A percentile compares a stretch with the other conserved stretches of the same genome.
phyloP scores from a whole-genome alignment of 2,329 filamentous ascomycete species.

The Diaporthe longicolla region DNA sequence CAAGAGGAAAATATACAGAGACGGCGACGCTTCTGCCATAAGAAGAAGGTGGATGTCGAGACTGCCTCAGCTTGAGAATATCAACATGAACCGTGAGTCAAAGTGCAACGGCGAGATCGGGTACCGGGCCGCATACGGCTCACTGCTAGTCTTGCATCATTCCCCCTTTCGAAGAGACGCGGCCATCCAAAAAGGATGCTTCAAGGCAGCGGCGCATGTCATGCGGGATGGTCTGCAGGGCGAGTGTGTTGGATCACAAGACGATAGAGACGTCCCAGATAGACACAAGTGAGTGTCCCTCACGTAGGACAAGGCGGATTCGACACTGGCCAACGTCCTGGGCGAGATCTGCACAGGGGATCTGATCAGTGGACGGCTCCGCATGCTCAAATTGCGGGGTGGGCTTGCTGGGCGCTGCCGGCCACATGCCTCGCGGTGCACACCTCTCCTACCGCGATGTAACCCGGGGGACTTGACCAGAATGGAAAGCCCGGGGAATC shows the following conservation, averaged over 20 bases:
- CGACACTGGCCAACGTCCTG: not conserved
- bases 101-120: not conserved
- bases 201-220: not conserved
- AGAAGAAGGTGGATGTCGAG: slow-evolving; percentile 23
- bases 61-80: not conserved
- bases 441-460: slow-evolving; percentile 23
- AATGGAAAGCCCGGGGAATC: not conserved
- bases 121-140: not conserved
- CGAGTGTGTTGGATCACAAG: slow-evolving; percentile 4
- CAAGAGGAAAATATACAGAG: not conserved
- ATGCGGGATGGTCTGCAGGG: slow-evolving; percentile 12
- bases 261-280: slow-evolving; percentile 12
- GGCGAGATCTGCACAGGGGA: slow-evolving; percentile 21
- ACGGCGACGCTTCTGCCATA: slow-evolving; percentile 20
- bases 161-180: not conserved
- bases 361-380: slow-evolving; percentile 37
- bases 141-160: not conserved
- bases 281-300: not conserved
- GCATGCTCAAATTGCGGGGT: slow-evolving; percentile 38
- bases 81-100: not conserved
- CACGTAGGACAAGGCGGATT: not conserved
- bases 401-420: slow-evolving; percentile 6
- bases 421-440: slow-evolving; percentile 28
- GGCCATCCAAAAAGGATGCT: not conserved
- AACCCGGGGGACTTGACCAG: not conserved